phyloP scores from a whole-genome alignment of 768 basidiomycete species.

The Boletus fagicola region DNA sequence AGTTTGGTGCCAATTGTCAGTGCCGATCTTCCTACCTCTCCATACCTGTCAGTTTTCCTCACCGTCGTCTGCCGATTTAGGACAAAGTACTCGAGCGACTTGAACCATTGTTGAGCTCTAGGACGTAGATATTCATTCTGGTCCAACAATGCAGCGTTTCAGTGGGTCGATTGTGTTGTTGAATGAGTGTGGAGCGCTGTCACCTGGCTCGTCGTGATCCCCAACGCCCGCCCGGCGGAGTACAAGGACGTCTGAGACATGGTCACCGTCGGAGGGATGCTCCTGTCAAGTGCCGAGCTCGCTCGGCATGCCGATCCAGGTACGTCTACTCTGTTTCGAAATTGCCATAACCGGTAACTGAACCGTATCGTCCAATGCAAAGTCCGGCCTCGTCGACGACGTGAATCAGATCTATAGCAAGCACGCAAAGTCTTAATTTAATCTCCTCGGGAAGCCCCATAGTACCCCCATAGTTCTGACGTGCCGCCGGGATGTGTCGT shows the following conservation, averaged over 20 bases:
- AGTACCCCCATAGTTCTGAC: neutral
- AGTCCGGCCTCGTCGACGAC: neutral
- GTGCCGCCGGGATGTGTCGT: neutral
- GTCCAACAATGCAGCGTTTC: slow-evolving; percentile 11
- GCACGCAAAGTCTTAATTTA: neutral
- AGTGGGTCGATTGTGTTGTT: neutral
- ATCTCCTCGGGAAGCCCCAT: no score
- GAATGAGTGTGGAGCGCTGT: slow-evolving; percentile 2
- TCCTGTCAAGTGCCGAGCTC: neutral
- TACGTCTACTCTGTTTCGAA: slow-evolving; percentile 9
- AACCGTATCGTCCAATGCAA: neutral
- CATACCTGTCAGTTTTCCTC: neutral
- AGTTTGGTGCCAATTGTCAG: neutral
- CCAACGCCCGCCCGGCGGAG: neutral
- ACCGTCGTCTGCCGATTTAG: slow-evolving; percentile 5
- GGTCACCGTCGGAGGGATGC: neutral
- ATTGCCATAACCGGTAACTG: slow-evolving; percentile 8
- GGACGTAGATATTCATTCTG: neutral
- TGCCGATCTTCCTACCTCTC: neutral
- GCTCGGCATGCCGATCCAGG: neutral
- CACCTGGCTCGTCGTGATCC: neutral
- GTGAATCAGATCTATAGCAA: neutral
- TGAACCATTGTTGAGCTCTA: neutral
- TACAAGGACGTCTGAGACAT: slow-evolving; percentile 10
- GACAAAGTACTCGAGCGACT: neutral